Evolutionary conservation across 106 monocot genomes (phyloP).

Genomic region (Acanthochlamys bracteata): DNA sequence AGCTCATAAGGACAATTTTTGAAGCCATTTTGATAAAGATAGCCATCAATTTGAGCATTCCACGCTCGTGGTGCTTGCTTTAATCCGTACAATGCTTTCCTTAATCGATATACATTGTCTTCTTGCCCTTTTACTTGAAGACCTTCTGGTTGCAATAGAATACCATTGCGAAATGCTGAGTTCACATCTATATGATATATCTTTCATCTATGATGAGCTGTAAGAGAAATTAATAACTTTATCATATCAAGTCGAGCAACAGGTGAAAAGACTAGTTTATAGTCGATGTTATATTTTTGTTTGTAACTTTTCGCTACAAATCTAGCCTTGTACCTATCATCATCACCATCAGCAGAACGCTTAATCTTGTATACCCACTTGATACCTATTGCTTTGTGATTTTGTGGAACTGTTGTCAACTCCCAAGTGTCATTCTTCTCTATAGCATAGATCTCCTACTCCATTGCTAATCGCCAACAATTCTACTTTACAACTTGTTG

Average conservation of each 20-base stretch:
- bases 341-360: neutral
- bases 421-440: no score
- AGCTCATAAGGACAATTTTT: constrained; percentile 5
- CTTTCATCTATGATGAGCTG: neutral
- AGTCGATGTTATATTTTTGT: neutral
- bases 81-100: neutral
- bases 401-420: neutral
- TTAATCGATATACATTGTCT: neutral
- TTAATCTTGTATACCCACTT: neutral
- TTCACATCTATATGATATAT: constrained; percentile 1
- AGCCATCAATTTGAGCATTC: neutral
- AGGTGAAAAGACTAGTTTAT: neutral
- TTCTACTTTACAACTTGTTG: no score
- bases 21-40: neutral
- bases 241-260: neutral
- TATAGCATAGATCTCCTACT: no score
- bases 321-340: neutral
- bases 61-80: neutral
- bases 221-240: neutral
- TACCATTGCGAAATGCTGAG: neutral
- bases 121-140: neutral
- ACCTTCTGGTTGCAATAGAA: neutral
- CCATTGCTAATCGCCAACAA: no score
- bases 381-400: neutral
- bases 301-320: neutral